Conservation (phyloP, 2,329 filamentous ascomycete genomes). For the Hypoxylon sp. region DNA sequence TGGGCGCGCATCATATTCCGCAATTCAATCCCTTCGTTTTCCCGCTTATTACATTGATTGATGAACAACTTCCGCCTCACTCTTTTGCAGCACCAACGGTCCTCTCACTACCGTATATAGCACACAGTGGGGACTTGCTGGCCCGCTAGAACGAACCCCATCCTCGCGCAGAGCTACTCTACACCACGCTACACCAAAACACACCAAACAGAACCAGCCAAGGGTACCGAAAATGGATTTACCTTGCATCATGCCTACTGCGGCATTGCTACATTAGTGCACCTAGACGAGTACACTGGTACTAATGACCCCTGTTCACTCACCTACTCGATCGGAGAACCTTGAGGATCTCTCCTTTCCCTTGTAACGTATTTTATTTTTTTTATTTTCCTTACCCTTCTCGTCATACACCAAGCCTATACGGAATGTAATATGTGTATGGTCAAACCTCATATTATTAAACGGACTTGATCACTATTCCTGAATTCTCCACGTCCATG, state of each 20-base stretch:
- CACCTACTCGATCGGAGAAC: slow-evolving; percentile 43
- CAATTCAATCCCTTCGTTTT: slow-evolving; percentile 2
- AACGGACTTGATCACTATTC: slow-evolving; percentile 18
- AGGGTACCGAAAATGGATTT: slow-evolving; percentile 39
- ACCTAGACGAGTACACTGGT: slow-evolving; percentile 6
- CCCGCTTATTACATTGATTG: slow-evolving; percentile 27
- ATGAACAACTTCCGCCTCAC: slow-evolving; percentile 28
- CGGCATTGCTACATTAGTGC: slow-evolving; percentile 25
- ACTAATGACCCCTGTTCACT: slow-evolving; percentile 22
- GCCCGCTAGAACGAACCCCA: slow-evolving; percentile 22
- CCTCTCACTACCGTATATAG: slow-evolving; percentile 27
- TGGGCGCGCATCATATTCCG: neutral
- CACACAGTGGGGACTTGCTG: slow-evolving; percentile 11
- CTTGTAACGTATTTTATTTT: slow-evolving; percentile 34
- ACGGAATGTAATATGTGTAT: slow-evolving; percentile 31
- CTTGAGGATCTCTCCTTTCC: slow-evolving; percentile 41
- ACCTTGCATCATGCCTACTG: slow-evolving; percentile 38
- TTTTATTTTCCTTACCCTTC: slow-evolving; percentile 27
- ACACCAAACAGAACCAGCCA: slow-evolving; percentile 28
- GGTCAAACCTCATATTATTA: slow-evolving; percentile 16
- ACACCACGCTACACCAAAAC: slow-evolving; percentile 16
- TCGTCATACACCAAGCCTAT: slow-evolving; percentile 26
- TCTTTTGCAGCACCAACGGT: slow-evolving; percentile 24
- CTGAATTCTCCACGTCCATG: slow-evolving; percentile 28
- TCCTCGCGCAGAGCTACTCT: slow-evolving; percentile 34